Base-by-base conservation (phyloP, 2,329 filamentous ascomycete species). In the Aureobasidium namibiae region DNA sequence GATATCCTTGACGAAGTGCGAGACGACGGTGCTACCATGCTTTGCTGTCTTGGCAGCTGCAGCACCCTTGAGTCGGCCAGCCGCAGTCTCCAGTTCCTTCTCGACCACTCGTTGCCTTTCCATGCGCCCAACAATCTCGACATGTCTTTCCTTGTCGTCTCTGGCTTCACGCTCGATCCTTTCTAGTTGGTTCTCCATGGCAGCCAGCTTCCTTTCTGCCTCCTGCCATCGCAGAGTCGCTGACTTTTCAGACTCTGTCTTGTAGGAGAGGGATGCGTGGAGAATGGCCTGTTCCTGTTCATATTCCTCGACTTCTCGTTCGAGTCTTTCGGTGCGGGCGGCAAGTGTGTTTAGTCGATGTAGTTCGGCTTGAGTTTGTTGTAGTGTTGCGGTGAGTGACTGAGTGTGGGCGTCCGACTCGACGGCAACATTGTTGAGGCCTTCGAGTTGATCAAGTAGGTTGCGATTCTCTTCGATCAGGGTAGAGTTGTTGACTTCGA, bases 1-100 rank as follows among this genome's bases (percentile, higher is more conserved):
- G 59, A 99, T 89, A 70, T 97, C 94, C 65, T 92, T 90, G 59
- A 99, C 94, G 66, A 99, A 97, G 69, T 95, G 90, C 21, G 90
- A 92, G n/a, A 97, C 90, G 38, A 95, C 90, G 60, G 79, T 85
- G 62, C 79, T 84, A 10, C 82, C 80, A 59, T 76, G 77, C 64
- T 82, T 31, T 82, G 88, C 75, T 2, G 84, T 84, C 64, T 84
- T 87, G 29, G 81, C 80, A 0, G 87, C 89, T 3, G 90, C 90
- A 13, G 89, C 88, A 10, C 88, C 88, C 73, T 92, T 94, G 56
- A 95, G 78, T 58, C 90, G 82, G 33, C 87, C 88, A 13, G 89
- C 90, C 2, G 90, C 89, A 24, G 85, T 85, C 66, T 88, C 86
- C 44, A 96, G 78, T 68, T 95, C 90, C 66, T 84, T 84, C 70